Evolutionary conservation across 176 grass and related monocot species (phyloP).

Genomic region (Avena insularis): DNA sequence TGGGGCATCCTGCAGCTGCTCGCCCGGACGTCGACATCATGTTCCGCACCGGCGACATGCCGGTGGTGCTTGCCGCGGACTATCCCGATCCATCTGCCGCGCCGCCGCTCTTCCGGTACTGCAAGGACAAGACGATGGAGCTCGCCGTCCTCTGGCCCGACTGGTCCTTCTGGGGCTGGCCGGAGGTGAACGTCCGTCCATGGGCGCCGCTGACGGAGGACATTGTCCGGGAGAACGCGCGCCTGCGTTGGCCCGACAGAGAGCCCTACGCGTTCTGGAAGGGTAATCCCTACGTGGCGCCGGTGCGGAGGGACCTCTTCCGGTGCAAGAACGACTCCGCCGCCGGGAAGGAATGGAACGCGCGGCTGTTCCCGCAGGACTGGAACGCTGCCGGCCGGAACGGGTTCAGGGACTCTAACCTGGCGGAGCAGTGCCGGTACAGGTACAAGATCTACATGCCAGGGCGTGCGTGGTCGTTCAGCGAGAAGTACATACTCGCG

Average conservation of each 20-base stretch:
- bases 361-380: conserved; percentile 50
- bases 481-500: conserved; percentile 56
- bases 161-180: conserved; percentile 91
- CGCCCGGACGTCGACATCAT: conserved; percentile 78
- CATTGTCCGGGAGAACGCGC: conserved; percentile 49
- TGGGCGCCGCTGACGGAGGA: conserved; percentile 15
- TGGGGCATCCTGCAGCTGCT: conserved; percentile 90
- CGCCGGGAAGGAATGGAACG: conserved; percentile 40
- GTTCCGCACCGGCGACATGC: conserved; percentile 78
- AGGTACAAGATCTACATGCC: conserved; percentile 82
- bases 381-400: neutral
- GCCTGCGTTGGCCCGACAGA: conserved; percentile 17
- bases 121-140: too few species aligned
- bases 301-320: too few species aligned
- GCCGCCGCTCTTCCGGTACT: conserved; percentile 72
- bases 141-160: too few species aligned
- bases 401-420: neutral
- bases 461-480: conserved; percentile 87
- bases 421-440: neutral
- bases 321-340: too few species aligned
- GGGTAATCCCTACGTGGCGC: conserved; percentile 20
- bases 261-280: too few species aligned
- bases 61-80: conserved; percentile 26
- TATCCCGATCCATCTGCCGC: conserved; percentile 25
- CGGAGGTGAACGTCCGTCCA: conserved; percentile 72